Evolutionary conservation across 306 rosid genomes (phyloP).

Genomic region (Vigna hirtella): DNA sequence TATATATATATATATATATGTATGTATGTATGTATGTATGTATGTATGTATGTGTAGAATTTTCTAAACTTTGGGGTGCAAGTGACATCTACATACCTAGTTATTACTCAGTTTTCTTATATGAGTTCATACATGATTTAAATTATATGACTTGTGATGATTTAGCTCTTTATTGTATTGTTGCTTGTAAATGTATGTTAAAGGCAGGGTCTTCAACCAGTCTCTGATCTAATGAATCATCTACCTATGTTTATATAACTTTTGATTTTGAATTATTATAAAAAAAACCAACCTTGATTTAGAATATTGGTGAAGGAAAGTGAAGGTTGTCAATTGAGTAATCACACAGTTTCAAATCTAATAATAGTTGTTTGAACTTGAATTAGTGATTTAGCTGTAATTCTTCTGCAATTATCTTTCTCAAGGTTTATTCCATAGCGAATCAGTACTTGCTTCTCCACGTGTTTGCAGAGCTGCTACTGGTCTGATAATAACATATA

Average conservation of each 20-base stretch:
- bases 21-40: no score
- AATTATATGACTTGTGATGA: not conserved
- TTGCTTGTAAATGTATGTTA: not conserved
- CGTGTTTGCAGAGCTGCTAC: constrained; percentile 34
- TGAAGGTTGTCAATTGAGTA: constrained; percentile 12
- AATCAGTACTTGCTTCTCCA: constrained; percentile 28
- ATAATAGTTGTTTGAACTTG: constrained; percentile 30
- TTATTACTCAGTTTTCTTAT: constrained; percentile 22
- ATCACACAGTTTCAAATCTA: constrained; percentile 32
- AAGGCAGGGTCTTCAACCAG: constrained; percentile 4
- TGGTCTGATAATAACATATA: constrained; percentile 43
- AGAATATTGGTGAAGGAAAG: constrained; percentile 26
- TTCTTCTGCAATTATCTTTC: constrained; percentile 34
- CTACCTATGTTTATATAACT: constrained; percentile 16
- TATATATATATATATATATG: no score
- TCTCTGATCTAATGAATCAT: constrained; percentile 23
- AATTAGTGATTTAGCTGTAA: constrained; percentile 23
- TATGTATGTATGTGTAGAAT: not conserved
- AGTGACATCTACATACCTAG: constrained; percentile 1
- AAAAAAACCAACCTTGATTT: constrained; percentile 5
- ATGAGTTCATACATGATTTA: not conserved
- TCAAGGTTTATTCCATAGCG: constrained; percentile 32
- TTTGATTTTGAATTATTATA: constrained; percentile 22
- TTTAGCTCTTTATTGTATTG: not conserved
- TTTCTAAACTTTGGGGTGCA: not conserved